Base-by-base conservation (phyloP, 345 rosid genomes). In the Syzygium oleosum region DNA sequence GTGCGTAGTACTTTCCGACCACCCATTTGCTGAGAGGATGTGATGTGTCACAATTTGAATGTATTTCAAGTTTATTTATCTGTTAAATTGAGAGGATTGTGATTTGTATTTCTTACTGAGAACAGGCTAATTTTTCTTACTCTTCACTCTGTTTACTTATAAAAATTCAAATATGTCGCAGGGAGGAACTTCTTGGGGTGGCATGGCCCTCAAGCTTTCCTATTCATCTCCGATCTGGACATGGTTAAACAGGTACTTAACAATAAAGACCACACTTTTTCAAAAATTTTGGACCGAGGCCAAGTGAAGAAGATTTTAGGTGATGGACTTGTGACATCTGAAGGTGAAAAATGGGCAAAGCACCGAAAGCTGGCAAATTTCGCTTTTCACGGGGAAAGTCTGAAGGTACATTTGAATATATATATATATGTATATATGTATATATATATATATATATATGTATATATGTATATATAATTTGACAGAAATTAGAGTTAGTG, bases 381-480 rank as follows among this genome's bases (percentile, higher is more conserved):
- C 51, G 92, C 92, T 73, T 93, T 93, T 84, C 91, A 90, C 86
- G 89, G 91, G 5, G 88, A 93, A 53, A 83, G 87, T 87, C 89
- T 93, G 86, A 91, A 87, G 86, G 91, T 90, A 87, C 51, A 56
- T 9, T 8, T 56, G 27, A 56, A 22, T 34, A 56, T 11, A 56
- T 22, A 0, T 0, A 21, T 8, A 7, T 7, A 49, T 2, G 5
- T 22, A 27, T n/a, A n/a, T 55, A 55, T 0, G 0, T 25, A 8
- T n/a, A n/a, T n/a, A n/a, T n/a, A n/a, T n/a, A n/a, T n/a, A n/a
- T n/a, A n/a, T n/a, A n/a, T n/a, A n/a, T n/a, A n/a, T n/a, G n/a
- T n/a, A n/a, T n/a, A n/a, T n/a, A n/a, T n/a, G n/a, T n/a, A n/a
- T n/a, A n/a, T n/a, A n/a, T n/a, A n/a, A n/a, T n/a, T n/a, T n/a